Percentiles rank a stretch among this genome's conserved stretches.
Evolutionary conservation across 108 stramenopile genomes (phyloP).

Genomic region (Fragilaria crotonensis): DNA sequence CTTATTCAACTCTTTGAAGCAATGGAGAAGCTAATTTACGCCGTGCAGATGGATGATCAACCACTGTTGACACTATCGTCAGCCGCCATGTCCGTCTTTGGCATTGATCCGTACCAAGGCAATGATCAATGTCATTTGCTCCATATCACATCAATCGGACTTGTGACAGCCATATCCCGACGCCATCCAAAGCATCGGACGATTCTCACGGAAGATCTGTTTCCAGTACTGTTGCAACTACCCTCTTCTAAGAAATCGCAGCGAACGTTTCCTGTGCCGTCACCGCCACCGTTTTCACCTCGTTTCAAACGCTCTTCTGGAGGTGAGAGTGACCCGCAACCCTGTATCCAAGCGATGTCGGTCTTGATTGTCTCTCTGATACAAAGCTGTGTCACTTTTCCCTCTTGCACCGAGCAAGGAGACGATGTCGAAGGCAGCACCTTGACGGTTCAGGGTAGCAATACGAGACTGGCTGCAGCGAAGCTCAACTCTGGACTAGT

Average conservation of each 20-base stretch:
- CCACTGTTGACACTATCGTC: slow-evolving; percentile 60
- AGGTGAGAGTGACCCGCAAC: slow-evolving; percentile 8
- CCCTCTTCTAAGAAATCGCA: slow-evolving; percentile 73
- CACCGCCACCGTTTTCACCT: slow-evolving; percentile 16
- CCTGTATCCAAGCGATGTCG: slow-evolving; percentile 84
- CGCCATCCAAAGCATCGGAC: slow-evolving; percentile 65
- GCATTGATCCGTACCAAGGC: slow-evolving; percentile 47
- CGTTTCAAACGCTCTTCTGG: slow-evolving; percentile 4
- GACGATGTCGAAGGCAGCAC: slow-evolving; percentile 8
- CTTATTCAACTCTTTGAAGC: slow-evolving; percentile 59
- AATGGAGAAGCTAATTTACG: slow-evolving; percentile 44
- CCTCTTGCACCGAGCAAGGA: slow-evolving; percentile 4
- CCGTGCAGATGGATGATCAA: slow-evolving; percentile 70
- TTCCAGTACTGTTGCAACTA: slow-evolving; percentile 80
- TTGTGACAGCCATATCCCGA: slow-evolving; percentile 69
- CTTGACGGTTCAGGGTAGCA: slow-evolving; percentile 22
- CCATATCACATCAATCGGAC: slow-evolving; percentile 52
- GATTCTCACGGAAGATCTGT: slow-evolving; percentile 87
- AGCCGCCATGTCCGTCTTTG: slow-evolving; percentile 44
- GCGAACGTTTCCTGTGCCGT: slow-evolving; percentile 63
- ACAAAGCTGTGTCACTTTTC: slow-evolving; percentile 60
- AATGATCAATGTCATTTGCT: slow-evolving; percentile 23
- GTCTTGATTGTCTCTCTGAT: slow-evolving; percentile 70
- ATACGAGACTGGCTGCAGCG: too few relatives aligned
- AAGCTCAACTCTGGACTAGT: slow-evolving; percentile 40